phyloP scores from a whole-genome alignment of 1,139 yeast genomes.

The Saccharomyces pastorianus region DNA sequence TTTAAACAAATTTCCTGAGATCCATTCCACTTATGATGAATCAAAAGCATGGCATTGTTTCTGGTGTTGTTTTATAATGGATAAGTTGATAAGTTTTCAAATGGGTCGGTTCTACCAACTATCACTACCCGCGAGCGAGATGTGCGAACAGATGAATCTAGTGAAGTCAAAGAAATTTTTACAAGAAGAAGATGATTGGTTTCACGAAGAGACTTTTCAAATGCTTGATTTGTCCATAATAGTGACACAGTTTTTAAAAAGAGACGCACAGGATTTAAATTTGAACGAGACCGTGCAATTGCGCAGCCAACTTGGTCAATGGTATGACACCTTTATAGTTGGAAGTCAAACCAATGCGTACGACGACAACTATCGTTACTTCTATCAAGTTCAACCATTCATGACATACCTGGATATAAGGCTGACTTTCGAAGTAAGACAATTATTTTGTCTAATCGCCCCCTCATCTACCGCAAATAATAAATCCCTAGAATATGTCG shows the following conservation, averaged over 20 bases:
- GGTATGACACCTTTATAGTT: conserved; percentile 15
- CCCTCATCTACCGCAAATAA: not conserved
- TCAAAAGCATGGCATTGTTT: conserved; percentile 47
- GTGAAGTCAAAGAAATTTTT: conserved; percentile 2
- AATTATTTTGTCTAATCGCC: conserved; percentile 16
- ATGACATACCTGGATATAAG: conserved; percentile 27
- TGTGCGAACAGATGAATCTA: conserved; percentile 8
- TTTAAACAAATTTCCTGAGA: conserved; percentile 26
- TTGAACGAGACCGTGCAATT: conserved; percentile 8
- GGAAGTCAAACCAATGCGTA: not conserved
- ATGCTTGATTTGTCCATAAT: conserved; percentile 28
- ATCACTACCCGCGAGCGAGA: conserved; percentile 35
- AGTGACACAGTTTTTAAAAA: conserved; percentile 13
- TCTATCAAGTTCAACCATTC: conserved; percentile 18
- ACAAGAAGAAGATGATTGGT: conserved; percentile 13
- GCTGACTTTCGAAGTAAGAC: conserved; percentile 22
- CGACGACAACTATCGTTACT: not conserved
- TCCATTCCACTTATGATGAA: conserved; percentile 36
- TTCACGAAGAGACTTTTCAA: conserved; percentile 26
- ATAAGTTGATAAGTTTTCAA: conserved; percentile 47
- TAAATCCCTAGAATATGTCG: conserved; percentile 31
- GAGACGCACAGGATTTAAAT: conserved; percentile 14
- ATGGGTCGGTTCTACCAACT: conserved; percentile 45
- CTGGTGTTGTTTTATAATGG: conserved; percentile 52
- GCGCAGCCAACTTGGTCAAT: conserved; percentile 11